These are phyloP conservation scores for Venturia asperata DNA, from an alignment of 2,329 filamentous ascomycete species.

Conservation along the genomic window DNA sequence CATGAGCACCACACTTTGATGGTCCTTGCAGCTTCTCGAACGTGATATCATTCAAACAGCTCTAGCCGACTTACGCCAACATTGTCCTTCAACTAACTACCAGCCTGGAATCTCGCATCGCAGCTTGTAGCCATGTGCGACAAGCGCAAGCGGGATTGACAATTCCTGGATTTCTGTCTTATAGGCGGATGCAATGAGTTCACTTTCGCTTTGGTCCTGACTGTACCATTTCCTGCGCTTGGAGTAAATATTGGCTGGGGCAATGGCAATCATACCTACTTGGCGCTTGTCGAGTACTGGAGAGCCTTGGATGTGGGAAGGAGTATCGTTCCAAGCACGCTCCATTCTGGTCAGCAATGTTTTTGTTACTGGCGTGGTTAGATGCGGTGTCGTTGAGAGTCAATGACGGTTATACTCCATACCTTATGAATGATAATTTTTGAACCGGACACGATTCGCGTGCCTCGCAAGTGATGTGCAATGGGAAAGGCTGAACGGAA, in stretches of 20 bases:
- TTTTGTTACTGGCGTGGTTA: not conserved
- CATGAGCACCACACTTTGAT: not conserved
- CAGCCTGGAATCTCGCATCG: not conserved
- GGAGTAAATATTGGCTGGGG: not conserved
- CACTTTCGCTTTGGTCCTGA: not conserved
- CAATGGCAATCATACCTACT: not conserved
- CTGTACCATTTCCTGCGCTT: not conserved
- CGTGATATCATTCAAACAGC: not conserved
- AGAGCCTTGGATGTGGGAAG: not conserved
- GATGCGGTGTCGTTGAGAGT: not conserved
- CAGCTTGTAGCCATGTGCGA: not conserved
- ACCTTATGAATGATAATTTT: constrained; percentile 4
- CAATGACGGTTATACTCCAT: not conserved
- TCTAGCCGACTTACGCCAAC: not conserved
- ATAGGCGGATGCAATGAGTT: not conserved
- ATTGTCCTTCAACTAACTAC: not conserved
- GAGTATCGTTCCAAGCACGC: not conserved
- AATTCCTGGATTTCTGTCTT: not conserved
- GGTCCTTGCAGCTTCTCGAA: not conserved
- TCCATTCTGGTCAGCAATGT: not conserved
- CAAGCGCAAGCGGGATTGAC: not conserved
- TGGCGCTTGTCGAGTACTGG: not conserved
- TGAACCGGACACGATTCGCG: not conserved
- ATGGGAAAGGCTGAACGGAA: not conserved
- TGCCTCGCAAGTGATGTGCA: not conserved